These are phyloP conservation scores for Candida suzukii DNA, from an alignment of 805 yeast species.

Conservation along the genomic window DNA sequence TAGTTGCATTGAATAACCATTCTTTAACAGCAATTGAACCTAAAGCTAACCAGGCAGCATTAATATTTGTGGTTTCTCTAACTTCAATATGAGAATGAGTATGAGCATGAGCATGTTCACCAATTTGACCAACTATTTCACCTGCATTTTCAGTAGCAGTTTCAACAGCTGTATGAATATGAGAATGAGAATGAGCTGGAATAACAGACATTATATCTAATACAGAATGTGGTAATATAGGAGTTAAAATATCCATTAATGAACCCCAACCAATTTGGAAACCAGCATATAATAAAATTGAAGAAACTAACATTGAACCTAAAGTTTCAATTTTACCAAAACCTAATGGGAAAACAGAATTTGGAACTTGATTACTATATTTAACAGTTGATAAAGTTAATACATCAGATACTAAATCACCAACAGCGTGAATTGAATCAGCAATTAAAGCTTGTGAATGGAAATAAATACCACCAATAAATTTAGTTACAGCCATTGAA, in stretches of 20 bases:
- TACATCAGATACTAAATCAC: slow-evolving; percentile 86
- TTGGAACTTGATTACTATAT: slow-evolving; percentile 56
- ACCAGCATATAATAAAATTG: slow-evolving; percentile 81
- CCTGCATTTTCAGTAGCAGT: slow-evolving; percentile 11
- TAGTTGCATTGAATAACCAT: slow-evolving; percentile 77
- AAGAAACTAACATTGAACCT: slow-evolving; percentile 85
- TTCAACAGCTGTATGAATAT: slow-evolving; percentile 31
- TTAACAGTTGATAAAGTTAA: slow-evolving; percentile 86
- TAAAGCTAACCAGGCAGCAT: slow-evolving; percentile 95
- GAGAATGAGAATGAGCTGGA: slow-evolving; percentile 50
- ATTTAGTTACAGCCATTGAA: slow-evolving; percentile 81
- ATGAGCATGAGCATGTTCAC: slow-evolving; percentile 27
- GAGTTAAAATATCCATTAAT: slow-evolving; percentile 58
- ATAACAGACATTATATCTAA: slow-evolving; percentile 45
- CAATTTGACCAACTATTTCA: slow-evolving; percentile 5
- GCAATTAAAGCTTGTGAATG: slow-evolving; percentile 94
- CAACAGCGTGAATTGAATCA: slow-evolving; percentile 88
- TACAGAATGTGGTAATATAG: slow-evolving; percentile 54
- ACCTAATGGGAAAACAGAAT: slow-evolving; percentile 67
- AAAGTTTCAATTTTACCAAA: slow-evolving; percentile 90
- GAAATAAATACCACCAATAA: slow-evolving; percentile 83
- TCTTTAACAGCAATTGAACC: slow-evolving; percentile 86
- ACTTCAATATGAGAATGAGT: slow-evolving; percentile 10
- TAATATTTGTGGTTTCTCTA: slow-evolving; percentile 53
- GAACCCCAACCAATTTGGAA: slow-evolving; percentile 86